phyloP scores from a whole-genome alignment of 2,329 filamentous ascomycete species.

The Ophiostoma populinum region DNA sequence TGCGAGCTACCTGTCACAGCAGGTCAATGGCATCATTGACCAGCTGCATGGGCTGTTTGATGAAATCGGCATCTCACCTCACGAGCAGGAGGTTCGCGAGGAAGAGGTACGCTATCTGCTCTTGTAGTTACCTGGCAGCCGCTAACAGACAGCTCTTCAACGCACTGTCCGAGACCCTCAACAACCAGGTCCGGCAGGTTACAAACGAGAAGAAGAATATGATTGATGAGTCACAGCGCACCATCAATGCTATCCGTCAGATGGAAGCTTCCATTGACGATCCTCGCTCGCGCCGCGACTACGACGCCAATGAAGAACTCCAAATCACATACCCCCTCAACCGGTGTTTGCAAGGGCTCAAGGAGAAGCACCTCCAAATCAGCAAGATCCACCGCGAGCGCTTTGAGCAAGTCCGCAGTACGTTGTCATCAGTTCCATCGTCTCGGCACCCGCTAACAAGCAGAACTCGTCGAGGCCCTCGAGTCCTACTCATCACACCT shows the following conservation, averaged over 20 bases:
- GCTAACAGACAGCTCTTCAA: slow-evolving; percentile 55
- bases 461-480: slow-evolving; percentile 82
- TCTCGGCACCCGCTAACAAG: not conserved
- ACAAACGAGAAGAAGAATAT: slow-evolving; percentile 77
- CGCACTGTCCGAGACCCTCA: slow-evolving; percentile 78
- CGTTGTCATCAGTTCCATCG: slow-evolving; percentile 21
- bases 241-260: slow-evolving; percentile 74
- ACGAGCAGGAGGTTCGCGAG: slow-evolving; percentile 82
- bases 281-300: slow-evolving; percentile 44
- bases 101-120: slow-evolving; percentile 49
- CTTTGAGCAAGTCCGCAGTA: slow-evolving; percentile 90
- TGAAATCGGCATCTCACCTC: slow-evolving; percentile 85
- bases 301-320: slow-evolving; percentile 40
- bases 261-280: slow-evolving; percentile 87
- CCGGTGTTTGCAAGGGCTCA: slow-evolving; percentile 60
- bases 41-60: slow-evolving; percentile 92
- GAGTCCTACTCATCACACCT: slow-evolving; percentile 95
- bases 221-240: slow-evolving; percentile 73
- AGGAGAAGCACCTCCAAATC: slow-evolving; percentile 71
- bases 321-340: slow-evolving; percentile 69
- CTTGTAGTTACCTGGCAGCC: too few relatives aligned
- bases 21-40: slow-evolving; percentile 85
- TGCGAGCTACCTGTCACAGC: slow-evolving; percentile 80
- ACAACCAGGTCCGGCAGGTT: slow-evolving; percentile 75
- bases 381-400: slow-evolving; percentile 74